These are phyloP conservation scores for Neurospora sp. DNA, from an alignment of 495 filamentous ascomycete species.

Conservation along the genomic window DNA sequence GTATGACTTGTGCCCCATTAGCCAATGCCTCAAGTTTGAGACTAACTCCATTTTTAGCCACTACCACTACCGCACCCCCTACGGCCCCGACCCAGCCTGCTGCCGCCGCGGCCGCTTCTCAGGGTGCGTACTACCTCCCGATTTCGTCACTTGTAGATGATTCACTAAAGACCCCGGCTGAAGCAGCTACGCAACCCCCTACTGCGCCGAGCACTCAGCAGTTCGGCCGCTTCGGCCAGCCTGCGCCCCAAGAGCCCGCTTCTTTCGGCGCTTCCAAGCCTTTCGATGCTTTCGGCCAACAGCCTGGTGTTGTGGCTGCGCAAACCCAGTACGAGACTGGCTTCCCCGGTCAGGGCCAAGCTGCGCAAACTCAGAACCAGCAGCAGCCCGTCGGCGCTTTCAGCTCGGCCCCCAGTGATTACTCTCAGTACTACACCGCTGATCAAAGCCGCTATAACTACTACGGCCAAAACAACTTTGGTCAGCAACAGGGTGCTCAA, in stretches of 20 bases:
- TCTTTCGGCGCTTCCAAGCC: slow-evolving; percentile 60
- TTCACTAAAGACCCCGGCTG: slow-evolving; percentile 19
- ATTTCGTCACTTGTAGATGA: not conserved
- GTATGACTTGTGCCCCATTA: slow-evolving; percentile 20
- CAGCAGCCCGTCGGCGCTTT: slow-evolving; percentile 46
- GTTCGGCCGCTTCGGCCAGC: slow-evolving; percentile 61
- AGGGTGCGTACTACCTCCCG: slow-evolving; percentile 17
- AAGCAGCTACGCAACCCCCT: slow-evolving; percentile 30
- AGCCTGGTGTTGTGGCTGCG: slow-evolving; percentile 36
- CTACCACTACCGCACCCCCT: slow-evolving; percentile 21
- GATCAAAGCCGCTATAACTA: slow-evolving; percentile 70
- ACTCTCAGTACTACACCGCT: slow-evolving; percentile 78
- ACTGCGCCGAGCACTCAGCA: slow-evolving; percentile 44
- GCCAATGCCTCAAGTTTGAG: not conserved
- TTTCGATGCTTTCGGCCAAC: slow-evolving; percentile 81
- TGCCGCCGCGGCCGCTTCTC: slow-evolving; percentile 7
- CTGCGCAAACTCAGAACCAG: slow-evolving; percentile 41
- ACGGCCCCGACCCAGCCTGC: slow-evolving; percentile 11
- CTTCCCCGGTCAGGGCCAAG: slow-evolving; percentile 51
- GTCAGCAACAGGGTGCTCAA: slow-evolving; percentile 52
- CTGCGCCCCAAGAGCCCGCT: slow-evolving; percentile 46
- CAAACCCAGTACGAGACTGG: slow-evolving; percentile 32
- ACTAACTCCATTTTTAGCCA: slow-evolving; percentile 25
- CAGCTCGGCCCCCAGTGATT: slow-evolving; percentile 70
- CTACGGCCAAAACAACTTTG: slow-evolving; percentile 66